These are phyloP conservation scores for Globisporangium camurandrum DNA, from an alignment of 352 stramenopile species.

Conservation along the genomic window DNA sequence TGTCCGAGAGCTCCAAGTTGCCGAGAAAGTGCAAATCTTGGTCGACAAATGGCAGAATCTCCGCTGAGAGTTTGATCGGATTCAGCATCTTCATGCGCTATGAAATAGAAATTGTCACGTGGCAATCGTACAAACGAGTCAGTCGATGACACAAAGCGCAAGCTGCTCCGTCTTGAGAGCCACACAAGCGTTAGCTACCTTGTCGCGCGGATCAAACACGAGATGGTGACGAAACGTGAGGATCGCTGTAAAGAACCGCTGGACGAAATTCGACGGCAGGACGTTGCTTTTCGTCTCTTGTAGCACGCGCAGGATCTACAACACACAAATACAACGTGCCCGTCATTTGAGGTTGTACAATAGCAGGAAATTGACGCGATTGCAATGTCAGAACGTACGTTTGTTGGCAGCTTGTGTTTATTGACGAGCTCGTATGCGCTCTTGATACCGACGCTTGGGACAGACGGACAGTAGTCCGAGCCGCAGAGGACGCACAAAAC, in stretches of 20 bases:
- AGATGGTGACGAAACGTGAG: conserved; percentile 87
- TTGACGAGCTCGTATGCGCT: conserved; percentile 76
- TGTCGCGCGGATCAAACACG: conserved; percentile 73
- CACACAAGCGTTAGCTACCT: too few species aligned
- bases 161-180: too few species aligned
- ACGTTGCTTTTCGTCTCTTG: conserved; percentile 31
- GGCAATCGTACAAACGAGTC: too few species aligned
- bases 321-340: background rate
- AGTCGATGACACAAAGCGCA: too few species aligned
- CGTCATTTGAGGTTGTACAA: too few species aligned
- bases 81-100: conserved; percentile 79
- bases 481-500: conserved; percentile 81
- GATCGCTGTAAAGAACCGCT: conserved; percentile 55
- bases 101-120: too few species aligned
- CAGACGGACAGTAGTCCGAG: conserved; percentile 84
- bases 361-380: too few species aligned
- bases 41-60: conserved; percentile 48
- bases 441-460: conserved; percentile 72
- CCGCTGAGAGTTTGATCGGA: conserved; percentile 44
- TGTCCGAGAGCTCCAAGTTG: conserved; percentile 50
- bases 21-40: conserved; percentile 58
- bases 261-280: conserved; percentile 30
- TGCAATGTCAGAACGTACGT: background rate
- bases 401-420: conserved; percentile 26
- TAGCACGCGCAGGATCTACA: conserved; percentile 49